These are phyloP conservation scores for Penicillium pulvis DNA, from an alignment of 495 filamentous ascomycete genomes.

Conservation along the genomic window DNA sequence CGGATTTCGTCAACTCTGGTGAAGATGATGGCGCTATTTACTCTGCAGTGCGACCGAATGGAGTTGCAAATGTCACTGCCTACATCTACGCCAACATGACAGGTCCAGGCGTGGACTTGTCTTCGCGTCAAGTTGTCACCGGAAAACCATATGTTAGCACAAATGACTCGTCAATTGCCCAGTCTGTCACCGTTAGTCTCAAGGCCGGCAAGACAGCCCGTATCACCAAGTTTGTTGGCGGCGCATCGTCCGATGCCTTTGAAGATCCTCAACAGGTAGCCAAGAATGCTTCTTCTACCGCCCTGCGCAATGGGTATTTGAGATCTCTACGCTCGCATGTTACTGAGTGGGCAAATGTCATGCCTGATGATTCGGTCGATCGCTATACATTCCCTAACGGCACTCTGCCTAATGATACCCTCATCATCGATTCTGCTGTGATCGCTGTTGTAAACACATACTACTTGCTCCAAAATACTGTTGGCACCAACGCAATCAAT, in stretches of 20 bases:
- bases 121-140: constrained; percentile 43
- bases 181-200: constrained; percentile 53
- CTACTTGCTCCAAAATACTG: constrained; percentile 70
- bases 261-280: constrained; percentile 52
- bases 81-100: constrained; percentile 57
- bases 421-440: constrained; percentile 64
- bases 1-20: constrained; percentile 55
- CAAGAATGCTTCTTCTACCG: constrained; percentile 46
- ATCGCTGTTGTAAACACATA: constrained; percentile 66
- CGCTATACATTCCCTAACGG: constrained; percentile 60
- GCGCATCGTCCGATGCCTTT: constrained; percentile 64
- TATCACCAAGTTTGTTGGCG: constrained; percentile 61
- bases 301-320: constrained; percentile 46
- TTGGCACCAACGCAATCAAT: constrained; percentile 53
- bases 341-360: constrained; percentile 56
- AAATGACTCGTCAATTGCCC: constrained; percentile 64
- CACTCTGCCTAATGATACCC: constrained; percentile 57
- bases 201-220: constrained; percentile 49
- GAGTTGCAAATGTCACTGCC: constrained; percentile 57
- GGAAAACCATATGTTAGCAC: constrained; percentile 49
- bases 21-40: constrained; percentile 53
- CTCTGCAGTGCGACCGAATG: constrained; percentile 57
- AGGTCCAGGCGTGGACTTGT: constrained; percentile 47
- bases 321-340: constrained; percentile 51
- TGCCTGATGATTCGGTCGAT: constrained; percentile 62